Conservation (phyloP, 139 green algal genomes). For the Asterochloris erici region DNA sequence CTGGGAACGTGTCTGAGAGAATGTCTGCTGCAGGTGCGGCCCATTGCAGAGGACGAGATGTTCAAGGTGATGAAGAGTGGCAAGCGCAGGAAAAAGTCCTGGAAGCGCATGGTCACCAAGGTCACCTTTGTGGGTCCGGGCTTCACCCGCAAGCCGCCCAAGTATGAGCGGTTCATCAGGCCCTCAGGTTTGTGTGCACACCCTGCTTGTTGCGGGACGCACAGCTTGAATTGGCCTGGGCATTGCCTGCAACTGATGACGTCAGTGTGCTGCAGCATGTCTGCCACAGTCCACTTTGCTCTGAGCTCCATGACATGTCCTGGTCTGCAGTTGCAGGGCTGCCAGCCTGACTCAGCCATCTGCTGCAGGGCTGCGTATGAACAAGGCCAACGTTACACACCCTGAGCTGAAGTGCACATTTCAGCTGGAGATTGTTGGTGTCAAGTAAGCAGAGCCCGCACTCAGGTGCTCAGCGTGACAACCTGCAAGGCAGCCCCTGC, state of each 20-base stretch:
- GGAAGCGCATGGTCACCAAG: slow-evolving; percentile 99
- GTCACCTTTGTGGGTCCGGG: slow-evolving; percentile 94
- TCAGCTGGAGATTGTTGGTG: slow-evolving; percentile 92
- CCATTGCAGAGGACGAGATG: slow-evolving; percentile 98
- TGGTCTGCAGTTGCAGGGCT: background rate
- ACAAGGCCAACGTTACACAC: slow-evolving; percentile 98
- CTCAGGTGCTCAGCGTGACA: too few relatives aligned
- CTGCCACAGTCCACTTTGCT: too few relatives aligned
- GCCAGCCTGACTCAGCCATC: background rate
- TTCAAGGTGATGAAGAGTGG: slow-evolving; percentile 94
- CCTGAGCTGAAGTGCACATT: slow-evolving; percentile 99
- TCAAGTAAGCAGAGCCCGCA: slow-evolving; percentile 62
- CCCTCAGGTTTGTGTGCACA: slow-evolving; percentile 54
- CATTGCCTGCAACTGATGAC: background rate
- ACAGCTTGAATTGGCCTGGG: background rate
- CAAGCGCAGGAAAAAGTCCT: slow-evolving; percentile 92
- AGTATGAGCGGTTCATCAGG: slow-evolving; percentile 99
- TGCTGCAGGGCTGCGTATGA: slow-evolving; percentile 89
- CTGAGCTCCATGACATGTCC: background rate
- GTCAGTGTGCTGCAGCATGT: too few relatives aligned
- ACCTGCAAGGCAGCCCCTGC: too few relatives aligned
- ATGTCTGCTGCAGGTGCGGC: slow-evolving; percentile 67
- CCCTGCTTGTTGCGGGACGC: background rate
- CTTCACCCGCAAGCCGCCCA: slow-evolving; percentile 99
- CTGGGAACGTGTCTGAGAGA: background rate